A percentile compares a stretch with the other conserved stretches of the same genome.
phyloP scores from a whole-genome alignment of 164 flowering plant species.

The Aristolochia contorta region DNA sequence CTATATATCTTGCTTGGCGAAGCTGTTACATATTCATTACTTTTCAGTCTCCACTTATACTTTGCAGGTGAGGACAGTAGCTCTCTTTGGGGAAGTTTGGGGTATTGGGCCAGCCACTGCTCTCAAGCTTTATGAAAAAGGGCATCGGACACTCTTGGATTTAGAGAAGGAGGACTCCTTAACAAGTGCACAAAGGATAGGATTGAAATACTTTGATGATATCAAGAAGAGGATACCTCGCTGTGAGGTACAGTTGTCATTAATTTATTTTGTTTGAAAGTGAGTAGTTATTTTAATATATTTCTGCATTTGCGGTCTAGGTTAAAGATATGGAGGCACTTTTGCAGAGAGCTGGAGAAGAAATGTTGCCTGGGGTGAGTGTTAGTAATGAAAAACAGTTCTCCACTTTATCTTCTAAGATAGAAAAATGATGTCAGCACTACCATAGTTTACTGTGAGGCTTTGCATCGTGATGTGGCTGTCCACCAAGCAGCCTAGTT shows the following conservation, averaged over 20 bases:
- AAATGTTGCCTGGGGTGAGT: slow-evolving; percentile 74
- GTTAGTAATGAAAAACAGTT: background rate
- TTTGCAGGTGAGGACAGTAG: slow-evolving; percentile 57
- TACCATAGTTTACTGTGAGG: too few species aligned
- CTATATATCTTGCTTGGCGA: background rate
- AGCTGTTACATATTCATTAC: background rate
- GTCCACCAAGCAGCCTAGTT: too few species aligned
- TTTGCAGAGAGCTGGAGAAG: slow-evolving; percentile 65
- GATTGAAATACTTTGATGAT: slow-evolving; percentile 84
- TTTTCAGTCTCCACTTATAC: background rate
- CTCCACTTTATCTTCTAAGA: too few species aligned
- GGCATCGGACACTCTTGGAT: slow-evolving; percentile 75
- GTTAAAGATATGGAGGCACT: slow-evolving; percentile 83
- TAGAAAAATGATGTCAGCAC: too few species aligned
- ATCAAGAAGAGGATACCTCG: slow-evolving; percentile 82
- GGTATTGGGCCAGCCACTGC: slow-evolving; percentile 98
- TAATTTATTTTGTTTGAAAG: background rate
- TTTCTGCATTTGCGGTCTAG: slow-evolving; percentile 20
- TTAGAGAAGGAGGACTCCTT: slow-evolving; percentile 62
- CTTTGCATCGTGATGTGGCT: too few species aligned
- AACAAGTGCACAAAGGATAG: slow-evolving; percentile 66
- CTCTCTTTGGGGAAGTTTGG: slow-evolving; percentile 92
- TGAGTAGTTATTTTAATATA: background rate
- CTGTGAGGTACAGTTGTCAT: slow-evolving; percentile 40
- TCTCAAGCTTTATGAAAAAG: slow-evolving; percentile 80